Evolutionary conservation across 2,329 filamentous ascomycete species (phyloP), one percentile per base, ranked within the genome.

Genomic region (Neofusicoccum cordaticola): DNA sequence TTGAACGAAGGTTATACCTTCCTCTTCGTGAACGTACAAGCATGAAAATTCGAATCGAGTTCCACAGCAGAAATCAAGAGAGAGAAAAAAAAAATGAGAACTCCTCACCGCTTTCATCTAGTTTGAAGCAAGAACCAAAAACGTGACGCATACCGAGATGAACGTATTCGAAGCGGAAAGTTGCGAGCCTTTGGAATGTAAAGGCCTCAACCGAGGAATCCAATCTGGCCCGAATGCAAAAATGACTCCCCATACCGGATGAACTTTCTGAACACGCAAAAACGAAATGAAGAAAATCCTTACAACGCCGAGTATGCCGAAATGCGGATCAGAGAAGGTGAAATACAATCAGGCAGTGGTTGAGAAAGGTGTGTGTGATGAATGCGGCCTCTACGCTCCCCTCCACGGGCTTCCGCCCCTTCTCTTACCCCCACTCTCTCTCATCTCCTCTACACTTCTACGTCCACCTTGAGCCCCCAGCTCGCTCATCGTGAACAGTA

Each of bases 401-500:
- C 61, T 52, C 61, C 61, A 63, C 7, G 61, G 61, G 42, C 51
- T 64, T 11, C 62, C 50, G 12, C 51, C 62, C 45, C 51, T 64
- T 19, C 50, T 64, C 50, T 47, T 48, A n/a, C 50, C 17, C 41
- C 31, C n/a, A 12, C 56, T 73, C 8, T 74, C 74, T 65, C 74
- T 67, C 34, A 70, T 70, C 66, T 77, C 76, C 63, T 78, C 76
- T 8, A 78, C 68, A 61, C 76, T 78, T 48, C 75, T 72, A 4
- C 76, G 69, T 13, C 62, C 51, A 9, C 73, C 74, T 7, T 71
- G 73, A 15, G 71, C 68, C 68, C 87, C 87, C 72, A 91, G 85
- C 74, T 92, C 89, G 41, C 87, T 90, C 82, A 92, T 86, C 67
- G 89, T 87, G 74, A 92, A 92, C 9, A 92, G 81, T 9, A 92